phyloP scores from a whole-genome alignment of 2,329 filamentous ascomycete genomes.

The Aureobasidium leucospermi region DNA sequence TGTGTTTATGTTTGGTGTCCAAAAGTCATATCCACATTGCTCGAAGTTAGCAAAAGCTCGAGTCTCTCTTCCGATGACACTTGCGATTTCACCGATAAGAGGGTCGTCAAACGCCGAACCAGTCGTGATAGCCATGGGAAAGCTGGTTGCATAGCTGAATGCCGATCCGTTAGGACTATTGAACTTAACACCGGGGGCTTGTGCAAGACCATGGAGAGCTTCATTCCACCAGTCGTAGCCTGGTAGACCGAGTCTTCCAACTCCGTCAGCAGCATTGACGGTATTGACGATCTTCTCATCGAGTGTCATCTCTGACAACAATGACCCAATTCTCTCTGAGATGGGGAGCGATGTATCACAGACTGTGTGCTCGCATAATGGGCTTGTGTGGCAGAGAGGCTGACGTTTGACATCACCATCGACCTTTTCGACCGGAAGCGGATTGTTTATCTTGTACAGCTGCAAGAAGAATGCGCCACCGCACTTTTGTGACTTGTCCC shows the following conservation, averaged over 20 bases:
- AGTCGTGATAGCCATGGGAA: conserved; percentile 57
- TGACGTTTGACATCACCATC: conserved; percentile 13
- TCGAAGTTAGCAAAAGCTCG: conserved; percentile 58
- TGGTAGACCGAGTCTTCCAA: conserved; percentile 49
- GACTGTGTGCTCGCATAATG: conserved; percentile 42
- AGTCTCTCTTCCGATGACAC: conserved; percentile 52
- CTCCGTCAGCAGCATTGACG: conserved; percentile 40
- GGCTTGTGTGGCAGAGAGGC: conserved; percentile 22
- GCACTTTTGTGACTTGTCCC: background rate
- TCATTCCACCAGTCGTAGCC: conserved; percentile 57
- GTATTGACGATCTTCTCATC: conserved; percentile 60
- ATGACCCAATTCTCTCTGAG: conserved; percentile 25
- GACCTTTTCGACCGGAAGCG: background rate
- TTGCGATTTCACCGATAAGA: conserved; percentile 52
- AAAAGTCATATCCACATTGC: conserved; percentile 50
- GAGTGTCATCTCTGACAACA: conserved; percentile 65
- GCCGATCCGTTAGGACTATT: conserved; percentile 32
- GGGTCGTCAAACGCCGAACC: conserved; percentile 58
- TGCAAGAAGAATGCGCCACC: conserved; percentile 6
- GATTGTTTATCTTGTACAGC: background rate
- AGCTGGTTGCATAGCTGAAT: conserved; percentile 56
- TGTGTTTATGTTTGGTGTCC: conserved; percentile 60
- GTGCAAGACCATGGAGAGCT: conserved; percentile 48
- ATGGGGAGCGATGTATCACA: conserved; percentile 39
- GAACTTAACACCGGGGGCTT: conserved; percentile 49